phyloP scores from a whole-genome alignment of 805 yeast genomes.

The Danielia reshetovae region DNA sequence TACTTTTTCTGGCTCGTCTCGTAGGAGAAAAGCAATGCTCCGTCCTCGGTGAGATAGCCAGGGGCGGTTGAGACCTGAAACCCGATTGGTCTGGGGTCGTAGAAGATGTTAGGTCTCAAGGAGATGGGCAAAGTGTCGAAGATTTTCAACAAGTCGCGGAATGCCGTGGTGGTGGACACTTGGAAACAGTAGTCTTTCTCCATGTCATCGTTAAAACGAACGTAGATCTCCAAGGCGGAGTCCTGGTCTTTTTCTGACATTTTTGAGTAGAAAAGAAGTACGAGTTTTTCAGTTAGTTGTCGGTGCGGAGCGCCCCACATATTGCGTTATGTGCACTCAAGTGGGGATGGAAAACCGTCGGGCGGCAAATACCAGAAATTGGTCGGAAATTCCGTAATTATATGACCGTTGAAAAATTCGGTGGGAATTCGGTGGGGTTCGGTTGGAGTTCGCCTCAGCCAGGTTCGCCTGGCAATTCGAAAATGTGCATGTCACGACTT shows the following conservation, averaged over 20 bases:
- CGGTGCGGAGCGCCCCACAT: constrained; percentile 1
- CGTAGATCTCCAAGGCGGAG: constrained; percentile 46
- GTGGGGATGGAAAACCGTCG: neutral
- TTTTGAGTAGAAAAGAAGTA: neutral
- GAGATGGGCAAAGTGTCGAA: constrained; percentile 68
- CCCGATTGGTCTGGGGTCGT: constrained; percentile 57
- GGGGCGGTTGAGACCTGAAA: constrained; percentile 63
- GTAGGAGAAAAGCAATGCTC: constrained; percentile 66
- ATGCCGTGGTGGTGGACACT: constrained; percentile 55
- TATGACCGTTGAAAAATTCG: too few relatives aligned
- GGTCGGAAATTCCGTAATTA: too few relatives aligned
- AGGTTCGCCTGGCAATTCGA: too few relatives aligned
- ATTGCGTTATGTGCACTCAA: neutral
- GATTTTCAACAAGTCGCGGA: constrained; percentile 55
- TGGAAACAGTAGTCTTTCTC: constrained; percentile 91
- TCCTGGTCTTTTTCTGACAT: constrained; percentile 4
- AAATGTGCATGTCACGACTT: too few relatives aligned
- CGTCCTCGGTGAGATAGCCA: constrained; percentile 81
- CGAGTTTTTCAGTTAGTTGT: neutral
- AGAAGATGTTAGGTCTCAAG: constrained; percentile 77
- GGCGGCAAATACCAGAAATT: too few relatives aligned
- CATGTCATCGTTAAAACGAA: constrained; percentile 79
- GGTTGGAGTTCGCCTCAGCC: too few relatives aligned
- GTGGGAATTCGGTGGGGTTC: too few relatives aligned
- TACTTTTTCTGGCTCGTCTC: constrained; percentile 47